Base-by-base conservation (phyloP, 2,329 filamentous ascomycete species). In the Talaromyces sp. region DNA sequence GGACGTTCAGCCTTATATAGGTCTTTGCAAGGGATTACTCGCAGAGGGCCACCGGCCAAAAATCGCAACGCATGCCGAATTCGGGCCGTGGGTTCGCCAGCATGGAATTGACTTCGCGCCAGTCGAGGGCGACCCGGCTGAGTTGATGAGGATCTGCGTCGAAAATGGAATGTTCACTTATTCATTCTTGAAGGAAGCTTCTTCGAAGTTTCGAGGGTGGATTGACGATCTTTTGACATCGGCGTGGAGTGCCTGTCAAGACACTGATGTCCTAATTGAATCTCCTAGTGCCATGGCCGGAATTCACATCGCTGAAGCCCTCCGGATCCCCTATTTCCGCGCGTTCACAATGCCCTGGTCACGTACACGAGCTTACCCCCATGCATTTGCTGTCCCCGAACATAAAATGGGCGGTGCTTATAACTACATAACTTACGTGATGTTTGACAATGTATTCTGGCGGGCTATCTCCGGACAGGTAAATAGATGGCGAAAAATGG, bases 341-440 rank as follows among this genome's bases (percentile, higher is more conserved):
- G 93, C 93, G 0, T 99, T 99, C 73, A 96, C 92, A 18, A 99
- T 99, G 95, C 95, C 95, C 0, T 99, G 95, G 95, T 96, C 95
- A 0, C 87, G 93, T 56, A 99, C 95, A 16, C 84, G 95, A 60
- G 92, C 93, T 0, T 99, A 99, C 70, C 95, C 95, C 2, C 95
- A 99, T 76, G 95, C 95, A 0, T 99, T 99, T 76, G 89, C 93
- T 28, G 93, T 96, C 65, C 90, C 92, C 1, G 91, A 96, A 66
- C 88, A 91, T 76, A 97, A 96, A 78, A 92, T 96, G 87, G 95
- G 95, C 61, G 95, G 95, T 25, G 88, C 88, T 0, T 98, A 96
- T 80, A 99, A 99, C 73, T 92, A 93, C 73, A 88, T 96, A 72
- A 95, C 92, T 0, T 99, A 99, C 69, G 88, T 96, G 65, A 90